Base-by-base conservation (phyloP, 306 rosid genomes). In the Ochetophila trinervis region DNA sequence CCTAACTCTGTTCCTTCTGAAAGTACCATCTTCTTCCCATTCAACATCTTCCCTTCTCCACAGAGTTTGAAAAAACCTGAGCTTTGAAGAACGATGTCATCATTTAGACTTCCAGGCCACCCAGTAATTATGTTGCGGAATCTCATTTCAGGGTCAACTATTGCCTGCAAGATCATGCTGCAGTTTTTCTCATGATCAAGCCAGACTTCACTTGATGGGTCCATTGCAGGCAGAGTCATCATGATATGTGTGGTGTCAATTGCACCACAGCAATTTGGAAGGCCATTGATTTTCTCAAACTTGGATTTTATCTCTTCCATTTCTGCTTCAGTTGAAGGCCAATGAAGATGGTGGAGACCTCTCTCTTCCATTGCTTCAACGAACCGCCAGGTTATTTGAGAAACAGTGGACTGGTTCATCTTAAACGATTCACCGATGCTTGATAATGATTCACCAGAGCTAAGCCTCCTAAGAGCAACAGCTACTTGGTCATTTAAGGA, bases 281-380 rank as follows among this genome's bases (percentile, higher is more conserved):
- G 90, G 62, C 92, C 95, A 6, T 53, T 36, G 14, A 87, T 83
- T 57, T 72, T 78, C 84, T 83, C 84, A 61, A 87, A 91, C 79
- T 88, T 87, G 21, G 82, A 65, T 82, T 85, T 91, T 36, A 87
- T 75, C 75, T 73, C 65, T 37, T 85, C 85, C 91, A 88, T 87
- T 67, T 71, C 92, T 37, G 7, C 53, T 63, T 85, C 87, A n/a
- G 77, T 75, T 20, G 88, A 78, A 55, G 97, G 97, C 97, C 97
- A 91, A 5, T 47, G 50, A 36, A 91, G 87, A 79, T 91, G 96
- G 75, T 55, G 81, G 62, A 86, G 90, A 42, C 91, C 96, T 71
- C 79, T 82, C 71, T 82, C 95, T 80, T 91, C 97, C 95, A 91
- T 88, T 27, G 90, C 78, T 79, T 88, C 96, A 55, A 88, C 97